phyloP scores from a whole-genome alignment of 305 asterid genomes.

The Vinca major region DNA sequence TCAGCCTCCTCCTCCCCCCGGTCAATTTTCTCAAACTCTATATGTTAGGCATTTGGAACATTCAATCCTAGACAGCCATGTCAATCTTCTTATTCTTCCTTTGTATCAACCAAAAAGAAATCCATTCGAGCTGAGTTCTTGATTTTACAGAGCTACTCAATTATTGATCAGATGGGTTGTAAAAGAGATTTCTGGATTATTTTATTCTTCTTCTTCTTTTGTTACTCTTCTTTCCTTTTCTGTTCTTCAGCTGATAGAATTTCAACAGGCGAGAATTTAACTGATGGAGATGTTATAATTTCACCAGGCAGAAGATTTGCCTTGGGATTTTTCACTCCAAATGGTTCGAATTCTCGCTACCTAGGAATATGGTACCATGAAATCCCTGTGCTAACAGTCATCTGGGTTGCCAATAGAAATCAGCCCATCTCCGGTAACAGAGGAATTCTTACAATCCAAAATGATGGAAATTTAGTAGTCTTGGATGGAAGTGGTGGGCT shows the following conservation, averaged over 20 bases:
- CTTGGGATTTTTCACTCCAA: constrained; percentile 69
- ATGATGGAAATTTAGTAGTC: constrained; percentile 39
- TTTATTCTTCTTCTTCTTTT: constrained; percentile 1
- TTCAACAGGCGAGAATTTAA: constrained; percentile 19
- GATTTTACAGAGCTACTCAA: background rate
- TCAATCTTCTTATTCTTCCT: background rate
- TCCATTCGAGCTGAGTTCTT: background rate
- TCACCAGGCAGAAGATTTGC: constrained; percentile 39
- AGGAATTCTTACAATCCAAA: constrained; percentile 31
- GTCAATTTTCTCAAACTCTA: constrained; percentile 7
- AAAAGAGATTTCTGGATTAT: constrained; percentile 14
- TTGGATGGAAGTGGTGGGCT: constrained; percentile 20
- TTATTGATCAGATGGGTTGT: background rate
- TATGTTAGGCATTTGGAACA: background rate
- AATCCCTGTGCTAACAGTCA: constrained; percentile 26
- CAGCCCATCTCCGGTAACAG: constrained; percentile 35
- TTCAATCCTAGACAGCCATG: background rate
- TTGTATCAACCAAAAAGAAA: too few relatives aligned
- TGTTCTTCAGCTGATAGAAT: constrained; percentile 28
- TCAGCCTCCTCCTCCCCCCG: background rate
- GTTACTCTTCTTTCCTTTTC: constrained; percentile 17
- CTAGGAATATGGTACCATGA: constrained; percentile 63
- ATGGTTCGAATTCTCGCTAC: constrained; percentile 34
- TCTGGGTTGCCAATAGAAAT: constrained; percentile 73
- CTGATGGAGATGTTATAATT: constrained; percentile 44